These are phyloP conservation scores for Entomortierella lignicola DNA, from an alignment of 192 early-diverging fungal genomes.

Conservation along the genomic window DNA sequence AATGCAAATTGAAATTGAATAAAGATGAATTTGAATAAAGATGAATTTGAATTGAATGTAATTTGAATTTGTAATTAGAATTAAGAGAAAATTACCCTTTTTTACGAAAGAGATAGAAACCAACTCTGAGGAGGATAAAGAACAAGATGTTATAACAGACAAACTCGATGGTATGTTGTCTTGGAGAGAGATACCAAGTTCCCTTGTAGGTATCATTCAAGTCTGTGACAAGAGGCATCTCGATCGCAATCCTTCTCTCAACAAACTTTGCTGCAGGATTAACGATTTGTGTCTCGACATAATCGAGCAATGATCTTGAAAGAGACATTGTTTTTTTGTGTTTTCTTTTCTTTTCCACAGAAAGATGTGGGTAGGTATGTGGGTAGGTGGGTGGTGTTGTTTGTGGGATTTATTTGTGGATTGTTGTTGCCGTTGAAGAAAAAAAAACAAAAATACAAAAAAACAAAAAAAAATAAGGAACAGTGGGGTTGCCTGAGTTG, in stretches of 20 bases:
- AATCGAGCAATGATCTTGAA: constrained; percentile 18
- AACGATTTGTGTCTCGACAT: constrained; percentile 34
- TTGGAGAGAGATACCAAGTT: constrained; percentile 50
- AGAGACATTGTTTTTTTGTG: constrained; percentile 26
- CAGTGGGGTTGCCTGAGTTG: too few relatives aligned
- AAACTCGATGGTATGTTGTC: constrained; percentile 54
- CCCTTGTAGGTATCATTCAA: constrained; percentile 52
- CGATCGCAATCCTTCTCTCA: constrained; percentile 24
- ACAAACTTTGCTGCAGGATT: constrained; percentile 46
- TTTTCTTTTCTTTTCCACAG: too few relatives aligned
- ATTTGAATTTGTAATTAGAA: background rate
- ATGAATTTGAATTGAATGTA: too few relatives aligned
- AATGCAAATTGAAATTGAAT: background rate
- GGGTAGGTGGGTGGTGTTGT: too few relatives aligned
- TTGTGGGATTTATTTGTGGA: too few relatives aligned
- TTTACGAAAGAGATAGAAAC: constrained; percentile 40
- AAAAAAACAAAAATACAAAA: too few relatives aligned
- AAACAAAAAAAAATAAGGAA: too few relatives aligned
- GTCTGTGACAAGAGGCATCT: constrained; percentile 52
- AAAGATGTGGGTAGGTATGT: too few relatives aligned
- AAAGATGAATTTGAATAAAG: background rate
- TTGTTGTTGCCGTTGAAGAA: too few relatives aligned
- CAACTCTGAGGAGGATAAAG: constrained; percentile 39
- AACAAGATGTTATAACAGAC: constrained; percentile 53
- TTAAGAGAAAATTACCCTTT: constrained; percentile 32